These are phyloP conservation scores for Begonia loranthoides DNA, from an alignment of 306 rosid genomes.

Conservation along the genomic window DNA sequence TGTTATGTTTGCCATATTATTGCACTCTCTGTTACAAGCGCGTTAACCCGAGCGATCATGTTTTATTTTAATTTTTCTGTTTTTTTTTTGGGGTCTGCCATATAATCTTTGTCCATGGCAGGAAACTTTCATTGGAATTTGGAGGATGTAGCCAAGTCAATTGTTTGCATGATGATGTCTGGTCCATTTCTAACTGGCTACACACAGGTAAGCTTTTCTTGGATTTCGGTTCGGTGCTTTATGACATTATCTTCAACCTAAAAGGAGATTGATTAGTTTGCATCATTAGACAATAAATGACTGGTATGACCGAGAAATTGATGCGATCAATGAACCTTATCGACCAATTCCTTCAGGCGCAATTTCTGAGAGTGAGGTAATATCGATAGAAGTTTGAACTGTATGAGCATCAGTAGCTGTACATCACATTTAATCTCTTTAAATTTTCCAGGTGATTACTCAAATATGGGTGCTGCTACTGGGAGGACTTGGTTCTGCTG, in stretches of 20 bases:
- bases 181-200: constrained; percentile 94
- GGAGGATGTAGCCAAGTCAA: constrained; percentile 80
- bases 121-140: constrained; percentile 91
- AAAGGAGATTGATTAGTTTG: constrained; percentile 1
- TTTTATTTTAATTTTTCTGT: no score
- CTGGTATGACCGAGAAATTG: constrained; percentile 96
- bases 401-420: not conserved
- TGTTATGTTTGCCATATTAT: no score
- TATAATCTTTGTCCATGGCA: constrained; percentile 3
- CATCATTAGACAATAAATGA: constrained; percentile 69
- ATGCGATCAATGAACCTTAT: constrained; percentile 96
- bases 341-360: constrained; percentile 98
- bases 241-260: constrained; percentile 8
- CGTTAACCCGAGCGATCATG: no score
- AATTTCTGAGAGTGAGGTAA: constrained; percentile 87
- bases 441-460: constrained; percentile 54
- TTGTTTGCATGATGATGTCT: constrained; percentile 89
- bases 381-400: constrained; percentile 1
- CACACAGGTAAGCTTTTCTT: constrained; percentile 48
- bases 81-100: no score
- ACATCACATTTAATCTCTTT: constrained; percentile 5
- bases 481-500: constrained; percentile 76
- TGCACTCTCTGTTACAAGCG: no score
- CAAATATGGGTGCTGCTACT: constrained; percentile 93
- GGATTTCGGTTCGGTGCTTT: not conserved